Conservation (phyloP, 352 stramenopile species). For the Phytophthora megakarya region DNA sequence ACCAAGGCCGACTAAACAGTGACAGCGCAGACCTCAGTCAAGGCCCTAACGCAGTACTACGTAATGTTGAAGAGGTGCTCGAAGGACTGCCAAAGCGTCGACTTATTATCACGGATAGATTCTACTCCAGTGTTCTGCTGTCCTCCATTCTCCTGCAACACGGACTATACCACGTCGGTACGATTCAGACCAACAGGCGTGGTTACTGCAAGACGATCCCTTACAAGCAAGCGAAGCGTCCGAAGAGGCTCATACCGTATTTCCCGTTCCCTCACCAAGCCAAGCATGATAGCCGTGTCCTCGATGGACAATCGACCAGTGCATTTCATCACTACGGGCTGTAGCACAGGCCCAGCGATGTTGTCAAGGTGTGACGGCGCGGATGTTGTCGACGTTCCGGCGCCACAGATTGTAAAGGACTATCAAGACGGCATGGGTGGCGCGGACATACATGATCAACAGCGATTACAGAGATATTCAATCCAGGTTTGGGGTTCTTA, state of each 20-base stretch:
- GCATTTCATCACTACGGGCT: slow-evolving; percentile 5
- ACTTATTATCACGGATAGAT: slow-evolving; percentile 8
- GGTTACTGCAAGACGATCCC: too few relatives aligned
- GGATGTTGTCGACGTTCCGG: neutral
- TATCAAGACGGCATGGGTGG: slow-evolving; percentile 9
- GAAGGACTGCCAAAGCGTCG: neutral
- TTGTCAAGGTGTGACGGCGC: neutral
- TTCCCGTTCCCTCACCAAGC: too few relatives aligned
- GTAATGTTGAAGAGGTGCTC: slow-evolving; percentile 3
- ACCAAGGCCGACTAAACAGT: slow-evolving; percentile 8
- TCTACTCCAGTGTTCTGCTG: slow-evolving; percentile 17
- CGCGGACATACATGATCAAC: slow-evolving; percentile 11
- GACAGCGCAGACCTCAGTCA: too few relatives aligned
- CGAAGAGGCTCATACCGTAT: too few relatives aligned
- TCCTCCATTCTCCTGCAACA: slow-evolving; percentile 10
- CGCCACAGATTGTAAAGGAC: neutral
- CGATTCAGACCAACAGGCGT: slow-evolving; percentile 7
- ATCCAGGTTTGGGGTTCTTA: too few relatives aligned
- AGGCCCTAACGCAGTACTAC: slow-evolving; percentile 2
- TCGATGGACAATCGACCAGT: too few relatives aligned
- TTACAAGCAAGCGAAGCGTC: too few relatives aligned
- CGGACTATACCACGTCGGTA: slow-evolving; percentile 5
- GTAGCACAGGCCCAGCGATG: slow-evolving; percentile 1
- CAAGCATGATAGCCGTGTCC: too few relatives aligned
- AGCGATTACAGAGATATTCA: slow-evolving; percentile 7